Conservation (phyloP, 2,329 filamentous ascomycete species). For the Fusarium multiceps region DNA sequence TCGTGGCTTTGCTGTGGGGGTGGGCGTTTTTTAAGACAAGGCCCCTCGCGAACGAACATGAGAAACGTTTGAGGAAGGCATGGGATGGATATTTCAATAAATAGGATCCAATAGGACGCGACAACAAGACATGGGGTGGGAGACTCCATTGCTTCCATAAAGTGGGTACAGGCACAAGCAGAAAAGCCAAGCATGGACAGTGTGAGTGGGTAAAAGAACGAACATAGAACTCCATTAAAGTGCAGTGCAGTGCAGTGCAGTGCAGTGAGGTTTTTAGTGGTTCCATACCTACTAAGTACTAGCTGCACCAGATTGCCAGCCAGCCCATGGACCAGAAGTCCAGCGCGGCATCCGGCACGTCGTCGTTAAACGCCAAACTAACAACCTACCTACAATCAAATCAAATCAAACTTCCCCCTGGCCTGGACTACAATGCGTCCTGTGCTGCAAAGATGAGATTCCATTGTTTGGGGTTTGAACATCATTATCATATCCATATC, state of each 20-base stretch:
- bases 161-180: constrained; percentile 19
- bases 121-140: constrained; percentile 19
- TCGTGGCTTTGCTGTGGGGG: constrained; percentile 34
- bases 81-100: constrained; percentile 25
- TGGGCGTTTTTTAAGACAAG: constrained; percentile 38
- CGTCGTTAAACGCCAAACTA: constrained; percentile 14
- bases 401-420: constrained; percentile 29
- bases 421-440: constrained; percentile 20
- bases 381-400: neutral
- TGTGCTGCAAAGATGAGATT: constrained; percentile 24
- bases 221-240: neutral
- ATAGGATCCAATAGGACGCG: constrained; percentile 28
- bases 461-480: constrained; percentile 2
- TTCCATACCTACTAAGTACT: neutral
- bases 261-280: neutral
- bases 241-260: neutral
- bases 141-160: constrained; percentile 37
- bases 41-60: constrained; percentile 34
- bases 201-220: constrained; percentile 9
- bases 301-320: neutral
- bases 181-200: constrained; percentile 12
- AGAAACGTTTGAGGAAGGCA: constrained; percentile 37
- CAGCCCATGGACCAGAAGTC: constrained; percentile 22
- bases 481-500: constrained; percentile 5
- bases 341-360: constrained; percentile 28